Conservation (phyloP, 208 protist genomes). For the Acanthamoeba castellanii region DNA sequence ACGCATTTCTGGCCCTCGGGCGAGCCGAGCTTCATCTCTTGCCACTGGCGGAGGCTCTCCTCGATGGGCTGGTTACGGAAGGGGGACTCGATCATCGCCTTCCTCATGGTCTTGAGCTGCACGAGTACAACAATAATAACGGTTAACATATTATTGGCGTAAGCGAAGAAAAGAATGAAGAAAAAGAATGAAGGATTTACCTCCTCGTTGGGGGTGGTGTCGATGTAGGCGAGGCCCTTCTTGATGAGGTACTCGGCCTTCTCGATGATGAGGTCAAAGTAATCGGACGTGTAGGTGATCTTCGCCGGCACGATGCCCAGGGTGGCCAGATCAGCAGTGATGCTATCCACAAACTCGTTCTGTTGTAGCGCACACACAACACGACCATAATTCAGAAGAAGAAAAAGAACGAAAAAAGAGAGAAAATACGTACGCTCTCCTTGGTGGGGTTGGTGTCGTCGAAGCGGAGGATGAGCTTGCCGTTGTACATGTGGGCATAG, state of each 20-base stretch:
- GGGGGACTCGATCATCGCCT: conserved; percentile 93
- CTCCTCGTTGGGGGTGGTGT: conserved; percentile 96
- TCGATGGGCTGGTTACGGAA: conserved; percentile 94
- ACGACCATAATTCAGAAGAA: background rate
- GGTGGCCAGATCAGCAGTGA: conserved; percentile 95
- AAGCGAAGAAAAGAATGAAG: too few species aligned
- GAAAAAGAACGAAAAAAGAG: background rate
- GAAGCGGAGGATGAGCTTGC: conserved; percentile 98
- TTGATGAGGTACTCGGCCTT: conserved; percentile 93
- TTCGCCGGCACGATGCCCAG: conserved; percentile 94
- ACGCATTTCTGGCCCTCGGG: conserved; percentile 93
- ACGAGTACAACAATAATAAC: background rate
- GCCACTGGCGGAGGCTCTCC: conserved; percentile 96
- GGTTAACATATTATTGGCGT: background rate
- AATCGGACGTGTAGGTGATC: conserved; percentile 97
- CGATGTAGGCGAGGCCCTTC: conserved; percentile 95
- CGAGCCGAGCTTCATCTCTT: conserved; percentile 83
- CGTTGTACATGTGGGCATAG: conserved; percentile 96
- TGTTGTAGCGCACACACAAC: background rate
- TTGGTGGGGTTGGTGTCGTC: conserved; percentile 99
- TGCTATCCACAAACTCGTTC: conserved; percentile 95
- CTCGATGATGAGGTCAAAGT: conserved; percentile 96
- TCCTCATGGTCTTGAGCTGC: conserved; percentile 94
- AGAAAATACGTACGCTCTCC: conserved; percentile 91
- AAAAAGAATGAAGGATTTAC: conserved; percentile 39